These are phyloP conservation scores for Secale cereale DNA, from an alignment of 176 grass and related monocot genomes.

Conservation along the genomic window DNA sequence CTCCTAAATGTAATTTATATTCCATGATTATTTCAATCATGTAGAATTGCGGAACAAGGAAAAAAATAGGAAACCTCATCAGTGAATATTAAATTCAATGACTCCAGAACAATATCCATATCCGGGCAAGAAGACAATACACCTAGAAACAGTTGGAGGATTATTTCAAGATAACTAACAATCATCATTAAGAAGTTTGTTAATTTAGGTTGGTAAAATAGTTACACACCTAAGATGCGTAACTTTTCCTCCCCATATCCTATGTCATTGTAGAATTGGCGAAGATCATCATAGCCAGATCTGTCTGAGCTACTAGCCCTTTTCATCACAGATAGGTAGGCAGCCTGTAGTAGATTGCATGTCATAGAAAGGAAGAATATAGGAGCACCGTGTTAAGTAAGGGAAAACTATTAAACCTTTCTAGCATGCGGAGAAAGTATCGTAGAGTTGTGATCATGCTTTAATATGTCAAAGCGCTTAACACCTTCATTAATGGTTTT, in stretches of 20 bases:
- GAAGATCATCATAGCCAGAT: constrained; percentile 63
- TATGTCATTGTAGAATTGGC: constrained; percentile 48
- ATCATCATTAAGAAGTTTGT: no score
- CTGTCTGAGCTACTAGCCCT: constrained; percentile 43
- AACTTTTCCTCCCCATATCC: constrained; percentile 50
- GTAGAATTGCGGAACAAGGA: no score
- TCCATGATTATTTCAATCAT: no score
- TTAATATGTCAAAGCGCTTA: constrained; percentile 44
- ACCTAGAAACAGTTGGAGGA: constrained; percentile 32
- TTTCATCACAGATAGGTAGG: constrained; percentile 77
- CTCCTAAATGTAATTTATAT: not conserved
- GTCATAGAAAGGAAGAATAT: not conserved
- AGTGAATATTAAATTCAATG: constrained; percentile 59
- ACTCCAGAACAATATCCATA: constrained; percentile 65
- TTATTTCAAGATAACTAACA: not conserved
- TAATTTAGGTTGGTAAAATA: constrained; percentile 10
- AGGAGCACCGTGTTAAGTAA: not conserved
- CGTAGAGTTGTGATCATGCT: constrained; percentile 53
- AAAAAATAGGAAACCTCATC: constrained; percentile 39
- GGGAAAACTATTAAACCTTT: constrained; percentile 36
- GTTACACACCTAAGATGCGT: constrained; percentile 44
- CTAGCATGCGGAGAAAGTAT: constrained; percentile 54
- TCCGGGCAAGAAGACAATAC: constrained; percentile 44
- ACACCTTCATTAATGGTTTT: constrained; percentile 63
- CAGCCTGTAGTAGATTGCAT: constrained; percentile 42